Evolutionary conservation across 2,329 filamentous ascomycete genomes (phyloP).

Genomic region (Aspergillus pseudonomiae): DNA sequence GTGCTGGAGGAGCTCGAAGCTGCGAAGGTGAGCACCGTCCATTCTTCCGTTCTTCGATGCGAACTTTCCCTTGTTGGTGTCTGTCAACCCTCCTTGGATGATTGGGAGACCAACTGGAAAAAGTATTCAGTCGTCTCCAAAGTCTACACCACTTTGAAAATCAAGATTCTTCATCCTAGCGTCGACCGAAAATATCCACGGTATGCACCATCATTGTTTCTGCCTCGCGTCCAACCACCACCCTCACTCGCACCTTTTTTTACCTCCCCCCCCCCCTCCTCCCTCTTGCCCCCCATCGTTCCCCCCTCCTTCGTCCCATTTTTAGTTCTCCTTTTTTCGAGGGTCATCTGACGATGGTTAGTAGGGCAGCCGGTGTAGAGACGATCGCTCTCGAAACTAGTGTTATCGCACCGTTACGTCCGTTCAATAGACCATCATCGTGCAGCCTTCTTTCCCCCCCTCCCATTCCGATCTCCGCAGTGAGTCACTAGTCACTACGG

Average conservation of each 20-base stretch:
- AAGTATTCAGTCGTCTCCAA: neutral
- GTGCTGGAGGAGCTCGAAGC: slow-evolving; percentile 4
- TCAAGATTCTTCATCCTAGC: neutral
- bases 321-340: slow-evolving; percentile 4
- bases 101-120: neutral
- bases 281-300: too few relatives aligned
- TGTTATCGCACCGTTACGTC: slow-evolving; percentile 19
- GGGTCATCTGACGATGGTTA: slow-evolving; percentile 26
- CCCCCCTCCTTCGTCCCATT: slow-evolving; percentile 5
- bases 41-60: slow-evolving; percentile 4
- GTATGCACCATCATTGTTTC: slow-evolving; percentile 5
- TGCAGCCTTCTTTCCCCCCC: slow-evolving; percentile 10
- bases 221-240: neutral
- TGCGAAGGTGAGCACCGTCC: slow-evolving; percentile 1
- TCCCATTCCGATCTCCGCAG: slow-evolving; percentile 17
- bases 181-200: neutral
- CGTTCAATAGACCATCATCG: slow-evolving; percentile 14
- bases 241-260: slow-evolving; percentile 1
- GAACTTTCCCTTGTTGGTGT: slow-evolving; percentile 16
- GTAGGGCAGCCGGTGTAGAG: slow-evolving; percentile 23
- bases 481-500: neutral
- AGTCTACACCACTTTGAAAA: neutral
- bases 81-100: neutral
- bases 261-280: neutral
- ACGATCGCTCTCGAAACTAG: slow-evolving; percentile 18